phyloP scores from a whole-genome alignment of 331 rosid species.

The Acacia concinna region DNA sequence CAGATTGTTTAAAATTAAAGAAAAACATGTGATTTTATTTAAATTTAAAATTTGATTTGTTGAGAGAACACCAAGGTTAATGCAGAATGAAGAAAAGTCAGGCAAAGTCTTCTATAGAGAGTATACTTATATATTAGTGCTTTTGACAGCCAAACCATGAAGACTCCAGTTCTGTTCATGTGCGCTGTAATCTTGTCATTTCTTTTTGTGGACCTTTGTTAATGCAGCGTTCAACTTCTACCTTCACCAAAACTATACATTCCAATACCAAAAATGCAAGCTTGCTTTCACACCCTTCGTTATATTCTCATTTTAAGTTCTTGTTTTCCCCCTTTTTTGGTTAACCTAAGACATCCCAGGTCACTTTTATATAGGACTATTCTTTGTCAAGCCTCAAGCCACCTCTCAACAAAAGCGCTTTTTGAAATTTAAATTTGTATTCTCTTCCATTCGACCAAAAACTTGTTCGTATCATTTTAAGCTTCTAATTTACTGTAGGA shows the following conservation, averaged over 20 bases:
- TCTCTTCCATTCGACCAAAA: no score
- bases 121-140: neutral
- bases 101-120: neutral
- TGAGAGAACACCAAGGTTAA: neutral
- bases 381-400: no score
- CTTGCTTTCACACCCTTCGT: conserved; percentile 3
- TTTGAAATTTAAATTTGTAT: no score
- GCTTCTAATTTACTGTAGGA: neutral
- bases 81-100: neutral
- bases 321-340: no score
- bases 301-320: neutral
- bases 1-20: no score
- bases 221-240: neutral
- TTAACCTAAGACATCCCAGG: no score
- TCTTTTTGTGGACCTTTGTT: neutral
- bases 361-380: no score
- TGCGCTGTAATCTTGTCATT: neutral
- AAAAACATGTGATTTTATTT: no score
- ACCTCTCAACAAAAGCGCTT: no score
- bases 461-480: neutral
- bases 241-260: neutral
- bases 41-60: neutral
- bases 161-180: neutral
- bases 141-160: neutral
- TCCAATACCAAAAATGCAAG: neutral